Percentiles rank a stretch among this genome's conserved stretches.
phyloP scores from a whole-genome alignment of 2,329 filamentous ascomycete species.

The Colletotrichum tropicale region DNA sequence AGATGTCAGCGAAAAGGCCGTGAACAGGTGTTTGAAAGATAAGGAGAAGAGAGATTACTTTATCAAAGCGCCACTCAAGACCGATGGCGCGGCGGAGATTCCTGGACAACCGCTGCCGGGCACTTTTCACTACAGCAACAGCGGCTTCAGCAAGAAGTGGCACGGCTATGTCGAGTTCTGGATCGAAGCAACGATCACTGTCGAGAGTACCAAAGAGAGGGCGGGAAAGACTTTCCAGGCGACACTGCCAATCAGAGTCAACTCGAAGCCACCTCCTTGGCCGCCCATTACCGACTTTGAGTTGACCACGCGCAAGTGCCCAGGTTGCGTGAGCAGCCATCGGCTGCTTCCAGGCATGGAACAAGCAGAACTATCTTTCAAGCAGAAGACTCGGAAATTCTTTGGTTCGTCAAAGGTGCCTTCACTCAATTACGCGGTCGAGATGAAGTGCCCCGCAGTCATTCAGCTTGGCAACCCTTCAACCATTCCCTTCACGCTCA shows the following conservation, averaged over 20 bases:
- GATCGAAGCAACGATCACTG: conserved; percentile 30
- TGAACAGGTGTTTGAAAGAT: neutral
- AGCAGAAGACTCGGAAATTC: conserved; percentile 34
- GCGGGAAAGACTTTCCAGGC: conserved; percentile 20
- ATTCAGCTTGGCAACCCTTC: neutral
- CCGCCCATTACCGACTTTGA: neutral
- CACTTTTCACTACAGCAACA: conserved; percentile 1
- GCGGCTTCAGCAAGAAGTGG: conserved; percentile 5
- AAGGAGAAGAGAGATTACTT: neutral
- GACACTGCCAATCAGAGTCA: neutral
- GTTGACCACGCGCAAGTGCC: neutral
- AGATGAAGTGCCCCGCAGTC: neutral
- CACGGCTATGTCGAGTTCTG: conserved; percentile 38
- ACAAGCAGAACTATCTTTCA: conserved; percentile 30
- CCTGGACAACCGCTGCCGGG: conserved; percentile 19
- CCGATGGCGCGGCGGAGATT: neutral
- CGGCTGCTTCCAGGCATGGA: conserved; percentile 12
- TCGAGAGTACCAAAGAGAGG: conserved; percentile 14
- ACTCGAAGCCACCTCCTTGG: neutral
- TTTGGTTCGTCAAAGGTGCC: conserved; percentile 37
- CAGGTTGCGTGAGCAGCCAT: neutral
- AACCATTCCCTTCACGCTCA: neutral
- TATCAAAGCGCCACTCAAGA: neutral
- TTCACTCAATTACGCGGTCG: conserved; percentile 24
- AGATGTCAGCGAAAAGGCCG: neutral